phyloP scores from a whole-genome alignment of 345 rosid genomes.

The Eucalyptus paniculata region DNA sequence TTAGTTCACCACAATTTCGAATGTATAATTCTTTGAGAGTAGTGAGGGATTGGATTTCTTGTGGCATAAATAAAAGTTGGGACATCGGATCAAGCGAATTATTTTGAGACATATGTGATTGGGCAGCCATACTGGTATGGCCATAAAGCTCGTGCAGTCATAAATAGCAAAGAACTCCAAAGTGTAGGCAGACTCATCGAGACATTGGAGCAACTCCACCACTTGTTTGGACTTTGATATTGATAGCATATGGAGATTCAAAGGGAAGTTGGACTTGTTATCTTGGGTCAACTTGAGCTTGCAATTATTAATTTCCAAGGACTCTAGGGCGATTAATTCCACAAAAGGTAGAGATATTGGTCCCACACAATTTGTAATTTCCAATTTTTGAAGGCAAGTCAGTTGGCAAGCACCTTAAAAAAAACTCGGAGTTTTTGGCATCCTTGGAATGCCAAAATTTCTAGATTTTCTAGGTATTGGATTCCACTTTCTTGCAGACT shows the following conservation, averaged over 20 bases:
- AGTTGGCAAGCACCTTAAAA: background rate
- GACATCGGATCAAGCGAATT: background rate
- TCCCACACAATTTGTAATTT: rapidly evolving
- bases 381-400: rapidly evolving
- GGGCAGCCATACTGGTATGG: background rate
- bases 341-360: background rate
- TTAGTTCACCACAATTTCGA: background rate
- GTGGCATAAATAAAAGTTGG: background rate
- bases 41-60: background rate
- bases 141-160: rapidly evolving
- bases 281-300: background rate
- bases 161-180: rapidly evolving
- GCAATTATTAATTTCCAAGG: rapidly evolving
- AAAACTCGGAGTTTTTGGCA: background rate
- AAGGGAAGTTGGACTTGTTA: background rate
- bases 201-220: background rate
- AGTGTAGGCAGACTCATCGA: rapidly evolving
- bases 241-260: rapidly evolving
- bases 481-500: background rate
- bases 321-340: background rate
- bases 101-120: background rate
- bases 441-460: rapidly evolving
- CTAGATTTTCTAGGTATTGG: background rate
- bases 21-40: rapidly evolving
- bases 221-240: rapidly evolving